Conservation (phyloP, 331 rosid genomes). For the Quercus lobata region DNA sequence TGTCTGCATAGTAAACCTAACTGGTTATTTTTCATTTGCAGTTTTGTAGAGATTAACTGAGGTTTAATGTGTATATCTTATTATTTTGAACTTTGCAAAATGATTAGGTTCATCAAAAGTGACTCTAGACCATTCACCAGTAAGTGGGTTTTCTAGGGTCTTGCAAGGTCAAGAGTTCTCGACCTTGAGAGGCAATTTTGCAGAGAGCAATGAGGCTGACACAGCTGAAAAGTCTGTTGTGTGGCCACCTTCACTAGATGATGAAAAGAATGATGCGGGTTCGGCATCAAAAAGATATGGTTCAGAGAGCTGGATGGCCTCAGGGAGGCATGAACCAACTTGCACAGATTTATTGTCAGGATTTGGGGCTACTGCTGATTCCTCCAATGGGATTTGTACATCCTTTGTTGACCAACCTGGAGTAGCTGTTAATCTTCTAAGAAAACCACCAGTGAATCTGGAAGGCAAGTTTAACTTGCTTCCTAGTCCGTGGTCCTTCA, state of each 20-base stretch:
- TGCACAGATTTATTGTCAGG: constrained; percentile 80
- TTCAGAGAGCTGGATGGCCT: constrained; percentile 59
- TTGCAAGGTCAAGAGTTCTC: constrained; percentile 99
- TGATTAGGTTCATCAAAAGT: constrained; percentile 56
- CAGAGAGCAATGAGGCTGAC: constrained; percentile 53
- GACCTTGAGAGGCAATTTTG: constrained; percentile 75
- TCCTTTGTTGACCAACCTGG: constrained; percentile 42
- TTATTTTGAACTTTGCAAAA: neutral
- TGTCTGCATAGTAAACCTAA: neutral
- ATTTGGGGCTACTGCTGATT: constrained; percentile 54
- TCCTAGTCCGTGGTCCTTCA: constrained; percentile 46
- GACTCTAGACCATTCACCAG: constrained; percentile 57
- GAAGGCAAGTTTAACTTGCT: constrained; percentile 58
- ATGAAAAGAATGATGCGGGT: constrained; percentile 58
- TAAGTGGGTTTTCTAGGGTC: constrained; percentile 77
- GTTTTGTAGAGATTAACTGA: constrained; percentile 1
- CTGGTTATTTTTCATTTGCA: neutral
- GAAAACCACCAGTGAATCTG: constrained; percentile 46
- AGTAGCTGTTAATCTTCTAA: constrained; percentile 32
- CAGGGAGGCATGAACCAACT: constrained; percentile 68
- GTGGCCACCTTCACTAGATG: constrained; percentile 63
- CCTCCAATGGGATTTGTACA: constrained; percentile 27
- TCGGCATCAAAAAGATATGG: constrained; percentile 65
- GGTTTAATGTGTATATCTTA: neutral
- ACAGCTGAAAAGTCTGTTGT: constrained; percentile 60